Conservation (phyloP, 192 early-diverging fungal species). For the Coemansia sp. region DNA sequence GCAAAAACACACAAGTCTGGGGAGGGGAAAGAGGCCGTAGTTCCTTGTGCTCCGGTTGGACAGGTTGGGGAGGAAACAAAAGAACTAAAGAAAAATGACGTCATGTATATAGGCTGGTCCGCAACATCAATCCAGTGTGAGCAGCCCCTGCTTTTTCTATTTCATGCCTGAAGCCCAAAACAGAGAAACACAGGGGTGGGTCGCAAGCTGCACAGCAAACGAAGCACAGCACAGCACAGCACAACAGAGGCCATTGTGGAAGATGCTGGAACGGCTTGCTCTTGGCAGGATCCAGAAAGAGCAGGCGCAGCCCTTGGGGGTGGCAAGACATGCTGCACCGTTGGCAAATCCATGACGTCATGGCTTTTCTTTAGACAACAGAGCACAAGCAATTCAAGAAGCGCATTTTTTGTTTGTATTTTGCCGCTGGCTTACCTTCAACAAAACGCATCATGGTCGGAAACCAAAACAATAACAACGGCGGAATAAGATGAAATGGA, state of each 20-base stretch:
- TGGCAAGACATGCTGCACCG: neutral
- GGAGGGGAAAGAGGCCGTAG: neutral
- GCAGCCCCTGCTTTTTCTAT: neutral
- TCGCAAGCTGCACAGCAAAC: neutral
- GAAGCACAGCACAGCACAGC: too few relatives aligned
- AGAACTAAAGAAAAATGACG: slow-evolving; percentile 1
- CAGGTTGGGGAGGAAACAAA: slow-evolving; percentile 1
- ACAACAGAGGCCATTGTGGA: too few relatives aligned
- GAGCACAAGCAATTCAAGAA: neutral
- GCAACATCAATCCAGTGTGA: neutral
- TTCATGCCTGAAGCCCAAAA: neutral
- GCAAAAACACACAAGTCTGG: neutral
- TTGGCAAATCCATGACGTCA: slow-evolving; percentile 12
- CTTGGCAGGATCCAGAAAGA: neutral
- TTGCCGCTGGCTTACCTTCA: neutral
- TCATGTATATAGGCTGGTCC: neutral
- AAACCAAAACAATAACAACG: neutral
- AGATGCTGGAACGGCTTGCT: too few relatives aligned
- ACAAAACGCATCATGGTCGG: slow-evolving; percentile 4
- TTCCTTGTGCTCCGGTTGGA: neutral
- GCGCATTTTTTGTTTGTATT: neutral
- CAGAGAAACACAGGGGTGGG: neutral
- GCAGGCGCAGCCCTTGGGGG: neutral
- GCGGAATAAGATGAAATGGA: neutral
- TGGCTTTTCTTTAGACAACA: neutral